These are phyloP conservation scores for Monilinia polystroma DNA, from an alignment of 2,329 filamentous ascomycete species.

Conservation along the genomic window DNA sequence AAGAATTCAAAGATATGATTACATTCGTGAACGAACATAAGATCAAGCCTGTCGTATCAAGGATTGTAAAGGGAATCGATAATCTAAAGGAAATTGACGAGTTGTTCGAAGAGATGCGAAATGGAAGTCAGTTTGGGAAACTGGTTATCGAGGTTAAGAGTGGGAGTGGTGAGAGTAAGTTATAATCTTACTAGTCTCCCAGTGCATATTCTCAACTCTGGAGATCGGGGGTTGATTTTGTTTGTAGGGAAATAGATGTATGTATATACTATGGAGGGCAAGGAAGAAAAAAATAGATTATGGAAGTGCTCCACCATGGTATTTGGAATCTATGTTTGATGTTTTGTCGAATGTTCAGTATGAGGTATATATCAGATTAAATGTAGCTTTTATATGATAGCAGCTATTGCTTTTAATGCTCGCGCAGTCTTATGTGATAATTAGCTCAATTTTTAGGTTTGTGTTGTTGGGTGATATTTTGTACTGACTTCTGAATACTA, in stretches of 20 bases:
- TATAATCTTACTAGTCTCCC: background rate
- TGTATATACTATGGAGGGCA: background rate
- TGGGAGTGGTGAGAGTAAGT: slow-evolving; percentile 9
- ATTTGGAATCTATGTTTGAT: background rate
- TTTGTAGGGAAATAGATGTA: background rate
- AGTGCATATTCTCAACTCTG: background rate
- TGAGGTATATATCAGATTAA: background rate
- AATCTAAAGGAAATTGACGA: slow-evolving; percentile 76
- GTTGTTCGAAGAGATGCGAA: slow-evolving; percentile 85
- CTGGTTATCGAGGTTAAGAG: slow-evolving; percentile 70
- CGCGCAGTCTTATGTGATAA: background rate
- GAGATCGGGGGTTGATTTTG: background rate
- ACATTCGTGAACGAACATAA: slow-evolving; percentile 72
- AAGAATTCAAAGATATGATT: slow-evolving; percentile 90
- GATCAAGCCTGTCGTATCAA: slow-evolving; percentile 75
- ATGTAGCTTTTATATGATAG: background rate
- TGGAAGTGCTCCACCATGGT: background rate
- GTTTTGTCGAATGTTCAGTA: background rate
- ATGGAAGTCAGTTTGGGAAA: slow-evolving; percentile 87
- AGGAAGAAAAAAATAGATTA: background rate
- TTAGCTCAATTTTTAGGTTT: background rate
- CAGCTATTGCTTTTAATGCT: background rate
- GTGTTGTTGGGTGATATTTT: background rate
- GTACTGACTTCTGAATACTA: too few relatives aligned
- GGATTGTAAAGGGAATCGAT: slow-evolving; percentile 69